Evolutionary conservation across 2,329 filamentous ascomycete species (phyloP).

Genomic region (Pyricularia grisea): DNA sequence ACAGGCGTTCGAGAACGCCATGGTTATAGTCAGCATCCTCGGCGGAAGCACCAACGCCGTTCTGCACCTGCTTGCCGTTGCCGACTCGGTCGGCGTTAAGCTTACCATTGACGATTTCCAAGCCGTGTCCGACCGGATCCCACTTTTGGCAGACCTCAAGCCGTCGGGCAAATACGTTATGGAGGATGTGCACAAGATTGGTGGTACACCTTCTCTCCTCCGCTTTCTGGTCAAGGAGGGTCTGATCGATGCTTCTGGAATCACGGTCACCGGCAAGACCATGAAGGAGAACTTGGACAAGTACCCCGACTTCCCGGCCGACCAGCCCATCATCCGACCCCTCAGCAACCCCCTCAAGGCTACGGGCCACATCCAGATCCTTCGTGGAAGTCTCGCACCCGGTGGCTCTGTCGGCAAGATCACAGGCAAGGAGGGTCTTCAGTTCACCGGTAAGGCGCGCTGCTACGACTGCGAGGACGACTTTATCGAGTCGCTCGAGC

Average conservation of each 20-base stretch:
- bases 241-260: conserved; percentile 68
- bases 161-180: conserved; percentile 84
- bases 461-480: conserved; percentile 82
- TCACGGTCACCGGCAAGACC: conserved; percentile 84
- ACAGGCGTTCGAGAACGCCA: conserved; percentile 75
- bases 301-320: conserved; percentile 64
- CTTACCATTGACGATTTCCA: conserved; percentile 84
- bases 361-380: conserved; percentile 80
- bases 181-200: conserved; percentile 75
- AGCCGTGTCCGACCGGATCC: conserved; percentile 66
- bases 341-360: conserved; percentile 65
- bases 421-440: conserved; percentile 84
- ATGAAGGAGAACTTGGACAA: conserved; percentile 74
- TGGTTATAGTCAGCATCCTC: conserved; percentile 73
- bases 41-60: conserved; percentile 82
- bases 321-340: conserved; percentile 74
- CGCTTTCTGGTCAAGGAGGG: conserved; percentile 80
- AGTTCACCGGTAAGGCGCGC: conserved; percentile 69
- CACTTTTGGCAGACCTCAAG: conserved; percentile 75
- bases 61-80: conserved; percentile 75
- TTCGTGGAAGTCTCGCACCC: conserved; percentile 80
- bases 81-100: conserved; percentile 71
- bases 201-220: conserved; percentile 77
- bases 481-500: conserved; percentile 63
- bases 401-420: conserved; percentile 91